phyloP scores from a whole-genome alignment of 192 early-diverging fungal species.

The Podochytrium sp. region DNA sequence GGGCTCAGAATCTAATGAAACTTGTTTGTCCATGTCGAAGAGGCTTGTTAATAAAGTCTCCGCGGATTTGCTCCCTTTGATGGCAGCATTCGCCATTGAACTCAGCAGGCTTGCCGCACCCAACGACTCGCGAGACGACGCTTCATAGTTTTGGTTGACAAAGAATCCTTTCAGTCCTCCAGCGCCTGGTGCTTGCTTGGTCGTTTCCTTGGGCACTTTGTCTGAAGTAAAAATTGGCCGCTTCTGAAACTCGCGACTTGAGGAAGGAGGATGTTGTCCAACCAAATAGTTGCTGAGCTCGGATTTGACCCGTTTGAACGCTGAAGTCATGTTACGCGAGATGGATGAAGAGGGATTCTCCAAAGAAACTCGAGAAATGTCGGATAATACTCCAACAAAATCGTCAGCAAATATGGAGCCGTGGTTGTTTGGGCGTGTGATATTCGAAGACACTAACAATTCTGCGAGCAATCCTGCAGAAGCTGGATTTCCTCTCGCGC shows the following conservation, averaged over 20 bases:
- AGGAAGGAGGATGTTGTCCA: too few relatives aligned
- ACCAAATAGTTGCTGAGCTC: background rate
- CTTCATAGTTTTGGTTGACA: background rate
- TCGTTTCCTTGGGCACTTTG: too few relatives aligned
- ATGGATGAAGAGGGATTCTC: too few relatives aligned
- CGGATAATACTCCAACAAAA: too few relatives aligned
- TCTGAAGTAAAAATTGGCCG: too few relatives aligned
- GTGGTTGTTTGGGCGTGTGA: background rate
- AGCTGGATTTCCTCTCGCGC: background rate
- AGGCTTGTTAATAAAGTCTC: background rate
- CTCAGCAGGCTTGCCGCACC: background rate
- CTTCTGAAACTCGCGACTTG: too few relatives aligned
- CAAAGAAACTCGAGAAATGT: background rate
- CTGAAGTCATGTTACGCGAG: background rate
- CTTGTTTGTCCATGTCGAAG: background rate
- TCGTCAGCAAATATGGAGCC: background rate
- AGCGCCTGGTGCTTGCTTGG: too few relatives aligned
- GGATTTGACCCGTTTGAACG: background rate
- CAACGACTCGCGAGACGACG: background rate
- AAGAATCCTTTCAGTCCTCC: background rate
- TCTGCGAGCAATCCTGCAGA: conserved; percentile 9
- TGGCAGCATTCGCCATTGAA: background rate
- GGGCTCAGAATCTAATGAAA: background rate
- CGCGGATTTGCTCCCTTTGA: background rate
- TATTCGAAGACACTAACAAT: background rate